Evolutionary conservation across 495 filamentous ascomycete species (phyloP), one percentile per base, ranked within the genome.

Genomic region (Xylaria acuta): DNA sequence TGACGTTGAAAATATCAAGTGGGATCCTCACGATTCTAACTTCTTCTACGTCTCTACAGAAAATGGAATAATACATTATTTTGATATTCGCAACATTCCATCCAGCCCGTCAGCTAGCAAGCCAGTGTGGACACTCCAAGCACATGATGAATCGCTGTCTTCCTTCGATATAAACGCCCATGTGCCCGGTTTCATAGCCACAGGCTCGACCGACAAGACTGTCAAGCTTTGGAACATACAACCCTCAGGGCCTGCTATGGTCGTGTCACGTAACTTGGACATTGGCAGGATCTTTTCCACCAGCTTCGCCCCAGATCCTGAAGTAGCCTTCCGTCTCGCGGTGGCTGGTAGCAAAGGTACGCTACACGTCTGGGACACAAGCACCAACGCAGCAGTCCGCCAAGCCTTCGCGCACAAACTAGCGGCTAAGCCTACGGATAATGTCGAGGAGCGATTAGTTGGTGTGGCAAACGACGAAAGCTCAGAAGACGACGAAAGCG

Each of bases 141-240:
- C 96, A 4, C 96, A 99, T 83, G 94, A 97, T 78, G 90, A 94
- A 75, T 92, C 93, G 5, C 86, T 98, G n/a, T 97, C 95, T 5
- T 89, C 93, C n/a, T 97, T 99, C 77, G 95, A 97, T 79, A 88
- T 97, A 80, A 97, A 97, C 82, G 86, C 91, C 1, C 82, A 88
- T 47, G 93, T 99, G 69, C 96, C 96, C 1, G 96, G 95, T 11
- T 97, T 93, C 86, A 85, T 99, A 75, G 97, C 88, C 5, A 98
- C 96, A 9, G 96, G 94, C 1, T 97, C 94, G 1, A 92, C 91
- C 16, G 96, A 98, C 83, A 95, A 93, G 86, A 90, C 91, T 30
- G 94, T 98, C 58, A 99, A 99, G 87, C 85, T 99, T 56, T 99
- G 96, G 96, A 97, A 97, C 79, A 89, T 97, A 68, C 87, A 90